Conservation (phyloP, 345 rosid genomes). For the Gossypium australe region DNA sequence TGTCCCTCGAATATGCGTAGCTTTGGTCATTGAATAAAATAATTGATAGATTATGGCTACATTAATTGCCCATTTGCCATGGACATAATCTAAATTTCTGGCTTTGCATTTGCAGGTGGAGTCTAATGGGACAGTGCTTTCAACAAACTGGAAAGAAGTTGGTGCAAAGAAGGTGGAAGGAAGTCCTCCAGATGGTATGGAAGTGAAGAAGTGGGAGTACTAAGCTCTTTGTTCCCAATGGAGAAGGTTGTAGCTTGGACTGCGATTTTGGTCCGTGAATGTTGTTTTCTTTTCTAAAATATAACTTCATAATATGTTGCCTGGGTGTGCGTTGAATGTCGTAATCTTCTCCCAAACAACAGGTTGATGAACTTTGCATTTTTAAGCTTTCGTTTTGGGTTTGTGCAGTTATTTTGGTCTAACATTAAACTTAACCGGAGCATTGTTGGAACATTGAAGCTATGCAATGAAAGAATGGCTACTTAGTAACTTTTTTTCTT, state of each 20-base stretch:
- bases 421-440: neutral
- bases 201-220: slow-evolving; percentile 83
- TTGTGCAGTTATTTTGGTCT: neutral
- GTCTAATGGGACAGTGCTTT: slow-evolving; percentile 87
- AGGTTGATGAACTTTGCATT: neutral
- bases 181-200: slow-evolving; percentile 95
- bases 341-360: neutral
- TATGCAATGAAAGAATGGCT: neutral
- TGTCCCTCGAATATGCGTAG: neutral
- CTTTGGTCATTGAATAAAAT: neutral
- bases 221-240: slow-evolving; percentile 8
- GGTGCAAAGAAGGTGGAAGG: slow-evolving; percentile 85
- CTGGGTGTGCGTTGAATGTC: neutral
- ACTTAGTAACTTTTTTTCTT: neutral
- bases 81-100: slow-evolving; percentile 5
- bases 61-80: neutral
- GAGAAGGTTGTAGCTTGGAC: slow-evolving; percentile 9
- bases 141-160: slow-evolving; percentile 95
- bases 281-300: neutral
- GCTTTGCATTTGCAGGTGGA: slow-evolving; percentile 47
- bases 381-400: neutral
- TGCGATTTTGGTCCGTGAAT: slow-evolving; percentile 15
- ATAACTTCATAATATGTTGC: neutral
- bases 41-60: neutral
- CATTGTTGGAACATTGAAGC: neutral